These are phyloP conservation scores for Exobasidium cylindrosporum DNA, from an alignment of 1,284 basidiomycete genomes.

Conservation along the genomic window DNA sequence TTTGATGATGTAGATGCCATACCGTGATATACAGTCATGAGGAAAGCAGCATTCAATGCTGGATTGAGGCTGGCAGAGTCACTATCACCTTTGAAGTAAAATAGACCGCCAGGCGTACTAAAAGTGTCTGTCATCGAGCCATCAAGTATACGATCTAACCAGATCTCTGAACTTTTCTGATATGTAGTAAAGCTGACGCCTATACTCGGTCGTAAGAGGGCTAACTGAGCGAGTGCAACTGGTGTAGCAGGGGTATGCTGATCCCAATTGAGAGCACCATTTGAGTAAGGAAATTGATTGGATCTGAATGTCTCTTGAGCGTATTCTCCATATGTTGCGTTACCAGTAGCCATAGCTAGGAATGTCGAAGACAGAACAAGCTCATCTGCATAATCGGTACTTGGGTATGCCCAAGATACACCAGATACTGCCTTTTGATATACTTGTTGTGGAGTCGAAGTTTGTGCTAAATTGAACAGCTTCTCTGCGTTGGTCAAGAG, in stretches of 20 bases:
- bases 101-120: conserved; percentile 65
- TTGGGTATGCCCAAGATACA: conserved; percentile 68
- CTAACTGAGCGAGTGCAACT: conserved; percentile 65
- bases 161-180: conserved; percentile 70
- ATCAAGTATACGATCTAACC: conserved; percentile 70
- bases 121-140: conserved; percentile 58
- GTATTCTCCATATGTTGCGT: conserved; percentile 64
- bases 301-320: conserved; percentile 62
- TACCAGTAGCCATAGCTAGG: conserved; percentile 70
- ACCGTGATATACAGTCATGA: conserved; percentile 72
- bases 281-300: conserved; percentile 62
- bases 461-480: conserved; percentile 69
- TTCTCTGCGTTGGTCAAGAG: conserved; percentile 72
- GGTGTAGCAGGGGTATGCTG: conserved; percentile 72
- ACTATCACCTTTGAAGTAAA: conserved; percentile 77
- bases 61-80: conserved; percentile 77
- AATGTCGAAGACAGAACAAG: conserved; percentile 70
- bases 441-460: conserved; percentile 56
- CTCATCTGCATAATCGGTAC: conserved; percentile 62
- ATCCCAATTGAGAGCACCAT: conserved; percentile 83
- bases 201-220: conserved; percentile 61
- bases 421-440: conserved; percentile 67
- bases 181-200: conserved; percentile 67
- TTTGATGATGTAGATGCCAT: conserved; percentile 62
- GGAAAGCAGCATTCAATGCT: conserved; percentile 77